Evolutionary conservation across 768 basidiomycete genomes (phyloP), one percentile per base, ranked within the genome.

Genomic region (Crucibulum laeve): DNA sequence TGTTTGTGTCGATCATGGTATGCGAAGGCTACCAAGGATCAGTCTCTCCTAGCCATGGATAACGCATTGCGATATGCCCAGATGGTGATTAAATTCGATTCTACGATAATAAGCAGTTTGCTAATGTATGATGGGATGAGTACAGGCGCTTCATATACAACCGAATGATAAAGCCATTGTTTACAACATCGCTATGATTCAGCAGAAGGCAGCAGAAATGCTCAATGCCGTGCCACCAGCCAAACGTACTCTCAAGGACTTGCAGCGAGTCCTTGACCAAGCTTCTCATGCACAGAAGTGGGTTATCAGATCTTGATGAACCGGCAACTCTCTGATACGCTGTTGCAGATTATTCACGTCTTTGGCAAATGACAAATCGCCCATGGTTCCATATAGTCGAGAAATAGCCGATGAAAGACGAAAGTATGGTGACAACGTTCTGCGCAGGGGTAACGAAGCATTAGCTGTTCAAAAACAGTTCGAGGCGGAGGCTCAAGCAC

Each of bases 111-210:
- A 10, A 6, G 11, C 8, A 36, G 7, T 10, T 11, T 18, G 35
- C 7, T 36, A 7, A 10, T 8, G 14, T 18, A 5, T 40, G 19
- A 5, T n/a, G n/a, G n/a, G n/a, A n/a, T n/a, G n/a, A 18, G 6
- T 14, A 4, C 50, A 97, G 94, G 93, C 94, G 1, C 70, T 87
- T 13, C 85, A 90, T 50, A 64, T 92, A 4, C 82, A 87, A 51
- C 92, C 93, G 0, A 77, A 73, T 43, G 96, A 99, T 68, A 93
- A 94, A 58, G 88, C 91, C 3, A 82, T 87, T 40, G 48, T 91
- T 33, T 98, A 94, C 67, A 98, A 99, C 62, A 90, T 97, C 54
- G 94, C 95, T 43, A 94, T 99, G 87, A 92, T 98, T 25, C 85
- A 94, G 62, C 96, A 99, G 60, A 97, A 97, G 63, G 84, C 89